phyloP scores from a whole-genome alignment of 2,329 filamentous ascomycete species.

The Grosmannia clavigera region DNA sequence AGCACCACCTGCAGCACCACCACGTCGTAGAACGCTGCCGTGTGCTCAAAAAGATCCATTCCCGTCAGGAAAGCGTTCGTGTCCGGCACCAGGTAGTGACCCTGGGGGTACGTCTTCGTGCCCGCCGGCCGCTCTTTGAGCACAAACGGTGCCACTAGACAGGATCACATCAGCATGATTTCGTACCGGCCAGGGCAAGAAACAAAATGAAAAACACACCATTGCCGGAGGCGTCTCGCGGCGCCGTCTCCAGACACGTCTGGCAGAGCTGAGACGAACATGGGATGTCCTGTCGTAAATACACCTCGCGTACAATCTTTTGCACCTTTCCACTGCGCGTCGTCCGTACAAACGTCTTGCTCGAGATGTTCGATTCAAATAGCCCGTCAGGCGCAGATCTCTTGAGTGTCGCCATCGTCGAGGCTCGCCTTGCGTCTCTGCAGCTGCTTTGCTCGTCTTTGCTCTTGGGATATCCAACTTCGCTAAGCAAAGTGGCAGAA shows the following conservation, averaged over 20 bases:
- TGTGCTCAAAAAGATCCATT: slow-evolving; percentile 94
- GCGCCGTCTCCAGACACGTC: slow-evolving; percentile 60
- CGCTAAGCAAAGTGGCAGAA: not conserved
- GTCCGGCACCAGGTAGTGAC: slow-evolving; percentile 90
- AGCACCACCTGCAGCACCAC: slow-evolving; percentile 91
- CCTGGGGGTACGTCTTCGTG: slow-evolving; percentile 68
- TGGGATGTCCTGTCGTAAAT: slow-evolving; percentile 90
- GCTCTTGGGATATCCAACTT: not conserved
- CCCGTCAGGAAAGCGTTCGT: slow-evolving; percentile 91
- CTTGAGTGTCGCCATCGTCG: slow-evolving; percentile 52
- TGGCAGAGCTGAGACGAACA: slow-evolving; percentile 87
- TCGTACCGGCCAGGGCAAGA: not conserved
- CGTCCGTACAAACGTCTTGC: slow-evolving; percentile 90
- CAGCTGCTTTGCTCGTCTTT: not conserved
- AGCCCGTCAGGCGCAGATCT: slow-evolving; percentile 39
- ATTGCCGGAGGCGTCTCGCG: slow-evolving; percentile 65
- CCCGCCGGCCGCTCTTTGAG: slow-evolving; percentile 81
- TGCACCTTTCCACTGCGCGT: slow-evolving; percentile 95
- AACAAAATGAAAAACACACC: slow-evolving; percentile 30
- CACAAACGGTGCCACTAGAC: slow-evolving; percentile 63
- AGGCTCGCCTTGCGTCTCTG: slow-evolving; percentile 5
- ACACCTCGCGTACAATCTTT: slow-evolving; percentile 95
- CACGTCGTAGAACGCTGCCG: slow-evolving; percentile 89
- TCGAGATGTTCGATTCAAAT: slow-evolving; percentile 65
- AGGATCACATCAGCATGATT: not conserved